These are phyloP conservation scores for Nyssa sinensis DNA, from an alignment of 148 eudicot species.

Conservation along the genomic window DNA sequence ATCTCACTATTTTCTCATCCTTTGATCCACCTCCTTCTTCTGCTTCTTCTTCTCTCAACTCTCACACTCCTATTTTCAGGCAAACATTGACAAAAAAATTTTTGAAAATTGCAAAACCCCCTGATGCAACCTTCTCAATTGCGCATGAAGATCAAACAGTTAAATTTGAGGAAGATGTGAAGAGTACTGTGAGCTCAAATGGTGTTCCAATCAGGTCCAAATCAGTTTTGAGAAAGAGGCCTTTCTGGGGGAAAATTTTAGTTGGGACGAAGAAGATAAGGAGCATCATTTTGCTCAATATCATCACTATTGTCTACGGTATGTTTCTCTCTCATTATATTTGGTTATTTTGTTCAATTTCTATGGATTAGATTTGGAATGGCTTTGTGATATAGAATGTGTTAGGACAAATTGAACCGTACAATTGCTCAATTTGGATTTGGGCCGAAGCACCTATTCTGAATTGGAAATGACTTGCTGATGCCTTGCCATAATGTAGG, in stretches of 20 bases:
- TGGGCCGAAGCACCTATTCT: no score
- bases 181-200: not conserved
- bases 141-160: not conserved
- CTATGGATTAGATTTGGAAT: no score
- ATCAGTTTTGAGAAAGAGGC: slow-evolving; percentile 22
- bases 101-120: slow-evolving; percentile 4
- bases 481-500: no score
- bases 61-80: not conserved
- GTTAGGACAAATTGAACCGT: no score
- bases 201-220: not conserved
- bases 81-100: not conserved
- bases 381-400: no score
- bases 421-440: no score
- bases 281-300: slow-evolving; percentile 58
- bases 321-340: not conserved
- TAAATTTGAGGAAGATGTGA: not conserved
- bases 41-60: not conserved
- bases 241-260: slow-evolving; percentile 44
- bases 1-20: slow-evolving; percentile 13
- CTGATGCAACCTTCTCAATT: not conserved
- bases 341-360: not conserved
- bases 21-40: not conserved
- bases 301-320: slow-evolving; percentile 55
- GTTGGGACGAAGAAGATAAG: slow-evolving; percentile 46
- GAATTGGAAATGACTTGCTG: no score